Conservation (phyloP, 257 asterid species). For the Solanum peruvianum region DNA sequence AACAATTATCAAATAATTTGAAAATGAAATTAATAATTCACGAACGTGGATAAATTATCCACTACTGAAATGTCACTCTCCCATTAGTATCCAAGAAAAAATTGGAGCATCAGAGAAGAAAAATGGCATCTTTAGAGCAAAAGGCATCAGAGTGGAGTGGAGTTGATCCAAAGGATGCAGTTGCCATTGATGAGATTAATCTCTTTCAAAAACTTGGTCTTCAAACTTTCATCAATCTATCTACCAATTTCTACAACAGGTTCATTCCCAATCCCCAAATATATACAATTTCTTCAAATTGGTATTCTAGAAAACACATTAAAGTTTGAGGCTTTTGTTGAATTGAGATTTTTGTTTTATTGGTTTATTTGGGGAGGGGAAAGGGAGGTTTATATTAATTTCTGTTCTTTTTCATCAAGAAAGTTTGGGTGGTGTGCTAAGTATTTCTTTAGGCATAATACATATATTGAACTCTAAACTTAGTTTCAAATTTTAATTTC, state of each 20-base stretch:
- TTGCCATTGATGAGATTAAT: constrained; percentile 64
- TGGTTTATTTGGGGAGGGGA: not conserved
- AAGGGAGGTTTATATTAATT: too few species aligned
- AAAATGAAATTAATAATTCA: too few species aligned
- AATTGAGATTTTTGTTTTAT: not conserved
- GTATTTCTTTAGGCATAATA: too few species aligned
- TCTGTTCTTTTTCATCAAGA: too few species aligned
- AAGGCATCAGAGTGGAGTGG: not conserved
- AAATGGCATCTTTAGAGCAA: not conserved
- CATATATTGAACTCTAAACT: too few species aligned
- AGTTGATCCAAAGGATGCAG: constrained; percentile 16
- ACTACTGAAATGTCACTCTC: not conserved
- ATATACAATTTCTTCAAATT: not conserved
- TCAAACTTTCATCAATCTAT: constrained; percentile 65
- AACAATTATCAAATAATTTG: too few species aligned
- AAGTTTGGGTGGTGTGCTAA: not conserved
- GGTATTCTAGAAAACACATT: not conserved
- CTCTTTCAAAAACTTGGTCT: constrained; percentile 70
- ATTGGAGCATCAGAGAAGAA: not conserved
- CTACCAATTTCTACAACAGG: constrained; percentile 86
- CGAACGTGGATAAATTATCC: too few species aligned
- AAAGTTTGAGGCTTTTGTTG: not conserved
- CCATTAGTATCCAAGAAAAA: not conserved
- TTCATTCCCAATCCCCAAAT: not conserved
- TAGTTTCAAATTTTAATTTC: too few species aligned